Evolutionary conservation across 345 rosid genomes (phyloP).

Genomic region (Boechera retrofracta): DNA sequence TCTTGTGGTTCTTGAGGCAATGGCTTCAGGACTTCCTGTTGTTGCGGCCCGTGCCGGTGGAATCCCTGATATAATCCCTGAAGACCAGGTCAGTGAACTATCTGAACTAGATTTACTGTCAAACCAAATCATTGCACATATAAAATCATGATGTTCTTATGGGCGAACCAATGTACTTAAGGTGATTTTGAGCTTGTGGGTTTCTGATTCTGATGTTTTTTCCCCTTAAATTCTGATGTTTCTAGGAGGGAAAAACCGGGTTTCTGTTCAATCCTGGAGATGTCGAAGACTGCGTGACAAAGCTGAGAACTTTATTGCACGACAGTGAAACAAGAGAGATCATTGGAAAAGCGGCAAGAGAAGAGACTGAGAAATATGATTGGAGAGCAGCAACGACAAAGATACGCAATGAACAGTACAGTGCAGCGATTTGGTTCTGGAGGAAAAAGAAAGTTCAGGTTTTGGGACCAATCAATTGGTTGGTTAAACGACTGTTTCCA

Average conservation of each 20-base stretch:
- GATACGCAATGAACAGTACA: constrained; percentile 90
- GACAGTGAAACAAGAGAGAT: constrained; percentile 65
- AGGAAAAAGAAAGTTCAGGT: constrained; percentile 75
- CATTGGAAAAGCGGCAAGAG: constrained; percentile 85
- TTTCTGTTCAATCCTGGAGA: constrained; percentile 80
- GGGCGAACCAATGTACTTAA: constrained; percentile 1
- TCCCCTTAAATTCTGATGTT: background rate
- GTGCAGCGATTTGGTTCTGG: constrained; percentile 99
- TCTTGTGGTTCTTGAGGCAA: constrained; percentile 92
- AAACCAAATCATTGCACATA: background rate
- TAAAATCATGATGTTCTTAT: background rate
- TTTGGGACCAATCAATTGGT: constrained; percentile 79
- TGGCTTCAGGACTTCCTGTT: constrained; percentile 94
- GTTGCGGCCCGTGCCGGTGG: constrained; percentile 97
- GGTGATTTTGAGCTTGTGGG: constrained; percentile 11
- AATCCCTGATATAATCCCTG: constrained; percentile 91
- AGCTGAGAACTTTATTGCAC: constrained; percentile 59
- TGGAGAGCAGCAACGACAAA: constrained; percentile 93
- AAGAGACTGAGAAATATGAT: constrained; percentile 87
- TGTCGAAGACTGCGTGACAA: constrained; percentile 80
- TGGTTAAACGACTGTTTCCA: constrained; percentile 66
- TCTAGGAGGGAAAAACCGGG: constrained; percentile 79
- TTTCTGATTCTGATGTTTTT: constrained; percentile 5
- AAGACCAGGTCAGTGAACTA: constrained; percentile 70
- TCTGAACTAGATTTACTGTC: background rate